Evolutionary conservation across 129 eudicot genomes (phyloP).

Genomic region (Sambucus nigra): DNA sequence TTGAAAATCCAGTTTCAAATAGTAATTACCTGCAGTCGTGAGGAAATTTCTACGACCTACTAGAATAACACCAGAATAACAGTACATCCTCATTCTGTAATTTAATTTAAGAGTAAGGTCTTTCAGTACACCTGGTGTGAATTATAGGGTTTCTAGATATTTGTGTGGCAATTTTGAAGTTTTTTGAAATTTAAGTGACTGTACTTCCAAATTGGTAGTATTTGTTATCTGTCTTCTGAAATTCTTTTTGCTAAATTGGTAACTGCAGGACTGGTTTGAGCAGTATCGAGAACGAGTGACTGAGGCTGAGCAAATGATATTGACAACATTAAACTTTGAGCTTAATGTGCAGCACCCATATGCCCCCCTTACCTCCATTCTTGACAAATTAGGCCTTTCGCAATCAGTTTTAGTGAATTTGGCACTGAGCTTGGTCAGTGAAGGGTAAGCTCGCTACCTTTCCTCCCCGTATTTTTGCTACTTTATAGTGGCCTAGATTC

Average conservation of each 20-base stretch:
- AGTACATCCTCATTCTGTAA: too few species aligned
- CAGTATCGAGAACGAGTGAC: slow-evolving; percentile 66
- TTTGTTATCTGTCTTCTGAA: neutral
- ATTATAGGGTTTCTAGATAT: neutral
- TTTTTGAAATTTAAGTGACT: neutral
- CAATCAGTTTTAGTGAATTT: slow-evolving; percentile 62
- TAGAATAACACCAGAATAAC: too few species aligned
- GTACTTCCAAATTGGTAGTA: neutral
- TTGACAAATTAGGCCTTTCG: slow-evolving; percentile 78
- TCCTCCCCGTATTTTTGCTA: neutral
- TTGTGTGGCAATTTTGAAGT: neutral
- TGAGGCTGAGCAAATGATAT: slow-evolving; percentile 78
- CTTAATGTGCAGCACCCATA: slow-evolving; percentile 92
- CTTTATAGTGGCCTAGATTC: neutral
- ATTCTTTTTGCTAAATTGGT: slow-evolving; percentile 3
- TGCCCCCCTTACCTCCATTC: slow-evolving; percentile 68
- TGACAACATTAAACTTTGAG: slow-evolving; percentile 89
- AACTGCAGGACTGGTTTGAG: slow-evolving; percentile 86
- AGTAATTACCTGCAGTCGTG: too few species aligned
- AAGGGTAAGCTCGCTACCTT: slow-evolving; percentile 57
- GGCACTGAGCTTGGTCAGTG: slow-evolving; percentile 82
- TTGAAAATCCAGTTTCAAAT: too few species aligned
- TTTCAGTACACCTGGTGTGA: neutral
- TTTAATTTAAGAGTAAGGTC: neutral
- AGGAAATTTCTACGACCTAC: too few species aligned